phyloP scores from a whole-genome alignment of 2,329 filamentous ascomycete genomes.

The Alternaria atra region DNA sequence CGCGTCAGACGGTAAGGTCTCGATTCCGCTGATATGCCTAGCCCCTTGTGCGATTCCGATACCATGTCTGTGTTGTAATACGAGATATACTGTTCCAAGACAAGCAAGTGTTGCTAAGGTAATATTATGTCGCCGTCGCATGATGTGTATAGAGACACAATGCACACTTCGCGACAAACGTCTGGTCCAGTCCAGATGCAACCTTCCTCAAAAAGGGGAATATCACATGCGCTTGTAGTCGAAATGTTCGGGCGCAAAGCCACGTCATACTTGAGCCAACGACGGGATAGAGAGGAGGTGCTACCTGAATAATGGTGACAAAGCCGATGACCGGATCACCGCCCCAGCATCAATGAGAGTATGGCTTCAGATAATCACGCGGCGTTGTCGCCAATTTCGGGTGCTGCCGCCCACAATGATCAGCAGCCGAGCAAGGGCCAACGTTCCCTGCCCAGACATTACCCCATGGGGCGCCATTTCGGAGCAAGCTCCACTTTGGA shows the following conservation, averaged over 20 bases:
- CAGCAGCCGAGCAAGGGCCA: conserved; percentile 8
- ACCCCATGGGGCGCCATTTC: conserved; percentile 19
- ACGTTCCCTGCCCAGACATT: conserved; percentile 7
- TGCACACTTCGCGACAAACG: not conserved
- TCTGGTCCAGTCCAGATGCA: not conserved
- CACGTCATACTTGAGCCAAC: not conserved
- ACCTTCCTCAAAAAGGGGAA: not conserved
- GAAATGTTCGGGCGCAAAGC: not conserved
- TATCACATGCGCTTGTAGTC: conserved; percentile 3
- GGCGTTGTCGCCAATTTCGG: conserved; percentile 9
- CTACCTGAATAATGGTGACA: not conserved
- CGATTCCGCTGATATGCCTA: conserved; percentile 6
- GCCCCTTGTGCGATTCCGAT: not conserved
- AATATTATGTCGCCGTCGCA: conserved; percentile 19
- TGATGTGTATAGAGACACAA: not conserved
- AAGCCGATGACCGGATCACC: not conserved
- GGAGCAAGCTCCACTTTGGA: conserved; percentile 25
- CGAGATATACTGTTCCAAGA: conserved; percentile 11
- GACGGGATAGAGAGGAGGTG: not conserved
- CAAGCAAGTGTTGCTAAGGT: conserved; percentile 14
- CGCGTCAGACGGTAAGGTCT: conserved; percentile 9
- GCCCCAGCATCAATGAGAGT: not conserved
- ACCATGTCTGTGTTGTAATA: conserved; percentile 4
- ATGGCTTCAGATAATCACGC: conserved; percentile 2
- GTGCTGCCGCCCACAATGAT: conserved; percentile 11